Evolutionary conservation across 129 eudicot species (phyloP).

Genomic region (Glebionis coronaria): DNA sequence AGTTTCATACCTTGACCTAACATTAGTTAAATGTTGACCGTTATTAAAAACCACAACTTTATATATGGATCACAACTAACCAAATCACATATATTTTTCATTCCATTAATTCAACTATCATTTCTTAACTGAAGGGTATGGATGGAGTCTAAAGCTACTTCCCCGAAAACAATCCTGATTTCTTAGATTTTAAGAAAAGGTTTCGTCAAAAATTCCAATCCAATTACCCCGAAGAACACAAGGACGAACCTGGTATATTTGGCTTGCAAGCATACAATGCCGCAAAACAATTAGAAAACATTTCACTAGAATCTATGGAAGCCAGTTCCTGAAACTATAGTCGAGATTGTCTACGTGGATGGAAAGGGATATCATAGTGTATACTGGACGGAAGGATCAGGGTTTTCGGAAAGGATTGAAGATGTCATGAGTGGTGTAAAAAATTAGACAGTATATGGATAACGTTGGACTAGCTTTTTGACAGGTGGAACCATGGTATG

Average conservation of each 20-base stretch:
- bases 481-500: slow-evolving; percentile 40
- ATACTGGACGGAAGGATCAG: slow-evolving; percentile 46
- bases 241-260: slow-evolving; percentile 44
- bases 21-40: too few species aligned
- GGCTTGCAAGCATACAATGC: slow-evolving; percentile 46
- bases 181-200: slow-evolving; percentile 29
- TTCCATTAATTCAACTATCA: slow-evolving; percentile 30
- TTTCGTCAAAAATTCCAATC: slow-evolving; percentile 33
- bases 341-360: slow-evolving; percentile 41
- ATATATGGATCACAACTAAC: slow-evolving; percentile 53
- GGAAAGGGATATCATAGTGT: slow-evolving; percentile 45
- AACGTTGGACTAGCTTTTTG: slow-evolving; percentile 28
- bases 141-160: slow-evolving; percentile 50
- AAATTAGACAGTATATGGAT: slow-evolving; percentile 27
- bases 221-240: slow-evolving; percentile 41
- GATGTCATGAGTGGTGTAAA: slow-evolving; percentile 16
- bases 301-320: slow-evolving; percentile 15
- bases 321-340: slow-evolving; percentile 14
- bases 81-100: slow-evolving; percentile 38
- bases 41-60: too few species aligned
- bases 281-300: slow-evolving; percentile 3
- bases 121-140: slow-evolving; percentile 55
- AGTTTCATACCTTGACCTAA: too few species aligned
- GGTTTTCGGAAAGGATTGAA: slow-evolving; percentile 30
- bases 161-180: slow-evolving; percentile 21